Conservation (phyloP, 1,284 basidiomycete species). For the Malassezia globosa region DNA sequence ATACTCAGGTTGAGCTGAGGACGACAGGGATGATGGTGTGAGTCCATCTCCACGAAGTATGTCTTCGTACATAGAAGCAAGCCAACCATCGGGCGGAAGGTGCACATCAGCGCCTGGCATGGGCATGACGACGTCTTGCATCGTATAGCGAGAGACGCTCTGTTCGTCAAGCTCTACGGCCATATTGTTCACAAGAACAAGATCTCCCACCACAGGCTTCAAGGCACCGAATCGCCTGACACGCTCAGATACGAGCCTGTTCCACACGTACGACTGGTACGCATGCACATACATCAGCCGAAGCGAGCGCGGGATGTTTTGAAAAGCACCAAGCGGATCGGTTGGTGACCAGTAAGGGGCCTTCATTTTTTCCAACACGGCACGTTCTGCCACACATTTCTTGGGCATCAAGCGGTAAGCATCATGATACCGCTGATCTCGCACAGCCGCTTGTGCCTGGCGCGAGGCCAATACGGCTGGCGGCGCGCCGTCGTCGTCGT, state of each 20-base stretch:
- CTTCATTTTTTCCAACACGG: constrained; percentile 77
- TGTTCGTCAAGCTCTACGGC: constrained; percentile 59
- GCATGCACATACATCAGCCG: constrained; percentile 96
- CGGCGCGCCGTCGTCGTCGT: not conserved
- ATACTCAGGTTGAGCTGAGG: constrained; percentile 61
- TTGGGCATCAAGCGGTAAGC: constrained; percentile 78
- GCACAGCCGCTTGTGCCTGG: constrained; percentile 20
- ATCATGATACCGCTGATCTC: constrained; percentile 42
- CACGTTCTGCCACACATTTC: constrained; percentile 79
- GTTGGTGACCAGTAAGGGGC: constrained; percentile 20
- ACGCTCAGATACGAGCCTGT: constrained; percentile 62
- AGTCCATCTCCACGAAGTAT: constrained; percentile 74
- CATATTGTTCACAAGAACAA: constrained; percentile 13
- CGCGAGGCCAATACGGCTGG: constrained; percentile 7
- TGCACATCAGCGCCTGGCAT: constrained; percentile 83
- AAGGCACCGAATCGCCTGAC: constrained; percentile 58
- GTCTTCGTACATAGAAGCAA: constrained; percentile 69
- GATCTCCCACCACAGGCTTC: constrained; percentile 61
- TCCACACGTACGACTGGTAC: constrained; percentile 98
- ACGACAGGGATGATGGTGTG: constrained; percentile 65
- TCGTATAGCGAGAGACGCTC: constrained; percentile 59
- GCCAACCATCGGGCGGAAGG: constrained; percentile 63
- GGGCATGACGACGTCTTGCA: constrained; percentile 91
- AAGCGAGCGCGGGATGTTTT: constrained; percentile 54
- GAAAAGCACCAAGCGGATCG: constrained; percentile 28